Evolutionary conservation across 345 rosid species (phyloP).

Genomic region (Streptanthus diversifolius): DNA sequence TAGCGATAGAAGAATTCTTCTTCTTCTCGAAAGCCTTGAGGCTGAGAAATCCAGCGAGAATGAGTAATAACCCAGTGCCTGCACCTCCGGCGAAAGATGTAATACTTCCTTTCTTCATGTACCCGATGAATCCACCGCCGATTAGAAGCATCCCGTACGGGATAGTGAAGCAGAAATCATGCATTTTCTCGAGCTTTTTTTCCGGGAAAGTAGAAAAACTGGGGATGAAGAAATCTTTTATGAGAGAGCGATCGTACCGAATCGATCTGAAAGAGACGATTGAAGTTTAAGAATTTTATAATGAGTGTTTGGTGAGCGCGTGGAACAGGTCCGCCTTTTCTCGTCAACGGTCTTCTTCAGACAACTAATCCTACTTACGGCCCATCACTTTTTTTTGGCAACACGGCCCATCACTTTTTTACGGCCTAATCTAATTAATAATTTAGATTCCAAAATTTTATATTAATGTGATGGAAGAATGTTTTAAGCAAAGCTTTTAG

Average conservation of each 20-base stretch:
- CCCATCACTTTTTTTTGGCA: too few species aligned
- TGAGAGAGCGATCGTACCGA: too few species aligned
- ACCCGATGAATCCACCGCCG: slow-evolving; percentile 82
- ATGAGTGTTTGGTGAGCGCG: slow-evolving; percentile 28
- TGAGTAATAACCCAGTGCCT: slow-evolving; percentile 65
- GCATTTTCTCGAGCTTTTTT: slow-evolving; percentile 42
- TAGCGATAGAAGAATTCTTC: slow-evolving; percentile 59
- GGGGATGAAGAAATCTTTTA: slow-evolving; percentile 5
- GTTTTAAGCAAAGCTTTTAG: not conserved
- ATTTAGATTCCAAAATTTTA: not conserved
- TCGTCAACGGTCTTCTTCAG: slow-evolving; percentile 34
- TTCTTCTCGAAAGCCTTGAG: slow-evolving; percentile 78
- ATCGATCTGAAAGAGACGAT: slow-evolving; percentile 7
- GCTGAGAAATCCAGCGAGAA: slow-evolving; percentile 81
- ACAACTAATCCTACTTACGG: slow-evolving; percentile 27
- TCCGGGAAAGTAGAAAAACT: slow-evolving; percentile 16
- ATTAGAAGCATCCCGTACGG: slow-evolving; percentile 85
- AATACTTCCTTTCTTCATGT: slow-evolving; percentile 63
- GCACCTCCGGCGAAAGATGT: slow-evolving; percentile 85
- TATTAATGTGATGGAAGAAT: slow-evolving; percentile 1
- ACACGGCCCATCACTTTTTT: not conserved
- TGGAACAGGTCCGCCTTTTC: slow-evolving; percentile 27
- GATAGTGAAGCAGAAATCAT: slow-evolving; percentile 96
- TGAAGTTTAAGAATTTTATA: not conserved
- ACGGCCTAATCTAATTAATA: not conserved